Base-by-base conservation (phyloP, 495 filamentous ascomycete genomes). In the Penicillium soppii region DNA sequence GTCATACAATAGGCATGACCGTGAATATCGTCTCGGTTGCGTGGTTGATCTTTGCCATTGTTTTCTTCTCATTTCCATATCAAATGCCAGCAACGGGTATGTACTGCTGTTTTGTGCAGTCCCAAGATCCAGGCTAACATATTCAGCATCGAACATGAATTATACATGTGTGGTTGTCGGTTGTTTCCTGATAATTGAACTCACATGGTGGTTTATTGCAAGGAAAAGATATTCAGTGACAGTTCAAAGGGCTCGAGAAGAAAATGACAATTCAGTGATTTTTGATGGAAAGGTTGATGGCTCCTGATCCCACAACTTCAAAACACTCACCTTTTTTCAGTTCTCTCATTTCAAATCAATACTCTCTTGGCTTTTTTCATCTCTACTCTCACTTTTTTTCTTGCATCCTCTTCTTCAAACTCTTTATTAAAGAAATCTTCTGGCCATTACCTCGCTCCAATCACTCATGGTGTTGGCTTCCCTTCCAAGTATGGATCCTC, bases 1-100 rank as follows among this genome's bases (percentile, higher is more conserved):
- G 55, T 15, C 45, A 56, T 30, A 36, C 52, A 7, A 22, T 35
- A 2, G 70, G 70, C 8, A 72, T 70, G 67, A 41, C 45, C 1
- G 67, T 74, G 17, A 74, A 74, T 27, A 60, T 61, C 20, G 36
- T 74, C 7, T 59, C 69, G 8, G 62, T 65, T 1, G 45, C 54
- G 1, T 74, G 70, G 70, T 37, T 74, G 7, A 44, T 65, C 5
- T 72, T 74, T 42, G 70, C 70, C 2, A 72, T 85, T 44, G 73
- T 87, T 7, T 82, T 91, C 43, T 92, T 86, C 66, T 90, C 85
- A 50, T 90, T 91, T 62, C 88, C 83, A 1, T 87, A 77, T 49
- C 65, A 66, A 21, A 65, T 80, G 63, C 83, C 84, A 1, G 79
- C 73, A 2, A 65, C 57, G 4, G 50, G 62, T 68, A 46, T 36